Base-by-base conservation (phyloP, 306 rosid species). In the Glycine latifolia region DNA sequence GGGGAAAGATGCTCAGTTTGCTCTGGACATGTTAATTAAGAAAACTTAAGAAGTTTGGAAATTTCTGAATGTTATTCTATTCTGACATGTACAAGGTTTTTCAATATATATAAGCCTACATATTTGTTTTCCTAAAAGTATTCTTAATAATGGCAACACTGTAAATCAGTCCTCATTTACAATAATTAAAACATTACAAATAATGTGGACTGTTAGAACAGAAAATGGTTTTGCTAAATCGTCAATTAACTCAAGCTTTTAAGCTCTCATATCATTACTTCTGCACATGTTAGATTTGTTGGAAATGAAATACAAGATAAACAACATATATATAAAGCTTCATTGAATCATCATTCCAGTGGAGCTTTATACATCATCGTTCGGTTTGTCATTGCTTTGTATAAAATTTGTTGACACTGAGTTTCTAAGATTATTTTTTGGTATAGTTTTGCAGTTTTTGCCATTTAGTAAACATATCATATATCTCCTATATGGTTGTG, bases 311-410 rank as follows among this genome's bases (percentile, higher is more conserved):
- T 50, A 43, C 52, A 61, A 67, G 58, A 73, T 67, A 6, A 14
- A 53, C 61, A 69, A 69, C 82, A 75, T 60, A 68, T 65, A 75
- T 68, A 33, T 50, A 58, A 49, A 63, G 12, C 26, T 60, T 50
- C 26, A 31, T 74, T 53, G 12, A 67, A 55, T 60, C 67, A 50
- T 79, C 37, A 31, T 68, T 75, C 77, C 71, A 47, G 14, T 75
- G 73, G 54, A 67, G 74, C 60, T 79, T 52, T 81, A 16, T 26
- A 67, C 48, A 70, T 62, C 14, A 59, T 55, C 9, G 8, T 65
- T 67, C 74, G 26, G 60, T 67, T 84, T 79, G 53, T 26, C 72
- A 47, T 26, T 43, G 54, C 58, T 73, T 79, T 76, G 41, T 79
- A 49, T 84, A 49, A 48, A 74, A 43, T 48, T 58, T 39, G 49